Evolutionary conservation across 148 eudicot species (phyloP).

Genomic region (Arbutus unedo): DNA sequence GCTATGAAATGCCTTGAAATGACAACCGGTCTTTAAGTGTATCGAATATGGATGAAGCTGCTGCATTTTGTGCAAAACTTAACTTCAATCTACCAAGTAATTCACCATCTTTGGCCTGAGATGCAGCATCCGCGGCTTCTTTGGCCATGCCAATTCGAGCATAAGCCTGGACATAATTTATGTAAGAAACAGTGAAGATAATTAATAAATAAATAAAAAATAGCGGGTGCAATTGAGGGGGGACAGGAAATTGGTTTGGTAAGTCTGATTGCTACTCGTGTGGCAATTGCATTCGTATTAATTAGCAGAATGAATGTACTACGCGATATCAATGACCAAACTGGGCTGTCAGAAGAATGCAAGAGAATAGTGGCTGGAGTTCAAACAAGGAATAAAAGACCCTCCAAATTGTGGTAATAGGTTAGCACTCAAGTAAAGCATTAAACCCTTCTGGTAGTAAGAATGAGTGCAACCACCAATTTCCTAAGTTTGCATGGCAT

Average conservation of each 20-base stretch:
- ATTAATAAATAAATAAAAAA: not conserved
- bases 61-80: conserved; percentile 78
- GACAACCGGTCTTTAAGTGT: conserved; percentile 67
- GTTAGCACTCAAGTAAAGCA: not conserved
- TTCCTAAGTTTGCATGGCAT: not conserved
- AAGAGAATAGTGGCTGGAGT: not conserved
- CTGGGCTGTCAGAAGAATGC: not conserved
- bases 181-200: not conserved
- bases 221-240: not conserved
- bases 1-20: conserved; percentile 62
- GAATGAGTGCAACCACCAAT: not conserved
- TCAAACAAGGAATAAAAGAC: not conserved
- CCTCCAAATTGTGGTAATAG: not conserved
- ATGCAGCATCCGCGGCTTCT: conserved; percentile 96
- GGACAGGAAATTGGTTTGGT: conserved; percentile 3
- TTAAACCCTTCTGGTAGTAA: not conserved
- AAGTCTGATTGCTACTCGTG: not conserved
- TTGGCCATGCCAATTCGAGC: conserved; percentile 95
- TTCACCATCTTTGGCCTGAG: conserved; percentile 86
- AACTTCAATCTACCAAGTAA: conserved; percentile 64
- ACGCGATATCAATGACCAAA: not conserved
- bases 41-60: conserved; percentile 80
- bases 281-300: not conserved
- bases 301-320: not conserved
- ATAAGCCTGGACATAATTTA: conserved; percentile 61